Evolutionary conservation across 768 basidiomycete genomes (phyloP).

Genomic region (Hygrophoropsis aurantiaca): DNA sequence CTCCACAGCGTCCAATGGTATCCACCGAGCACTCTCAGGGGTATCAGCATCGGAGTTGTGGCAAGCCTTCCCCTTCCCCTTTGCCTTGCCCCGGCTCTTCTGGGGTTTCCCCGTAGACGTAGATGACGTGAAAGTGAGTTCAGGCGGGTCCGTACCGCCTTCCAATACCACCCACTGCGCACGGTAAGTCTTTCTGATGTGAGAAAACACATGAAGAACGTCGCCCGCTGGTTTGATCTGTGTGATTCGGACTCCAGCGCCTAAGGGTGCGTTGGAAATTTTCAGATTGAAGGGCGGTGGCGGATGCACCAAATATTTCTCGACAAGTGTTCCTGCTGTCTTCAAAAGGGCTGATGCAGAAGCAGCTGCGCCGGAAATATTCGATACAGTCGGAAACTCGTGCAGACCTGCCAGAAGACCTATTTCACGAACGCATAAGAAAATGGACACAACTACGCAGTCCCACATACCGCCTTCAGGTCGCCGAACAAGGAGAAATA

Average conservation of each 20-base stretch:
- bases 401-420: conserved; percentile 88
- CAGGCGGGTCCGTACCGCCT: conserved; percentile 54
- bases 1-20: conserved; percentile 51
- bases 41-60: conserved; percentile 12
- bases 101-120: conserved; percentile 3
- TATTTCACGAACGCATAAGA: conserved; percentile 27
- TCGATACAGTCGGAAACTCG: conserved; percentile 75
- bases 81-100: conserved; percentile 9
- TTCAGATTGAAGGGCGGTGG: conserved; percentile 17
- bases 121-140: conserved; percentile 6
- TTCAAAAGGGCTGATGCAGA: conserved; percentile 31
- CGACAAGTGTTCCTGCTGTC: conserved; percentile 37
- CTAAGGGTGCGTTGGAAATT: background rate
- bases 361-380: conserved; percentile 45
- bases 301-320: conserved; percentile 36
- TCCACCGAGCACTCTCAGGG: conserved; percentile 45
- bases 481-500: conserved; percentile 77
- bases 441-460: background rate
- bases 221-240: conserved; percentile 56
- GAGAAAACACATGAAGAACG: conserved; percentile 84
- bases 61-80: conserved; percentile 10
- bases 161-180: conserved; percentile 69
- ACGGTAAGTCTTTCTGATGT: conserved; percentile 85
- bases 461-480: conserved; percentile 71
- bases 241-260: conserved; percentile 31